Base-by-base conservation (phyloP, 208 protist species). In the Porcisia deanei region DNA sequence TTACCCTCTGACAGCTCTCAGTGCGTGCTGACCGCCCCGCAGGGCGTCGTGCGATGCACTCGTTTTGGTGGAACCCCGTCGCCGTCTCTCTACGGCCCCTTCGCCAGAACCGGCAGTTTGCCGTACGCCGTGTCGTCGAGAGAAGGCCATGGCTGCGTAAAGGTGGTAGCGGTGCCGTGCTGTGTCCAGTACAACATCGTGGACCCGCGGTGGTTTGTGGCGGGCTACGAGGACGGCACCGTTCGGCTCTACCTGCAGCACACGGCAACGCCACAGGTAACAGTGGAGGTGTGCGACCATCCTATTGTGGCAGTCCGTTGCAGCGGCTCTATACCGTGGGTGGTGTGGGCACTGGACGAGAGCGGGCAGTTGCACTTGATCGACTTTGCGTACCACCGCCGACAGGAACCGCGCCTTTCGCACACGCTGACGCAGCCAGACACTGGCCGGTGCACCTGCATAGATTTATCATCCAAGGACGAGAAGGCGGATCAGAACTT, bases 191-290 rank as follows among this genome's bases (percentile, higher is more conserved):
- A 87, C 80, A 89, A 73, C 63, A 68, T 65, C 14, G 53, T 89
- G 2, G 92, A 96, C 70, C 86, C 82, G 39, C 88, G 88, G 52
- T 84, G 92, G 75, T 77, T 96, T 37, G 68, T 94, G 34, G 90
- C 80, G 16, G 92, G 92, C 58, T 96, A 94, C 83, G 89, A 87
- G 63, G 90, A 96, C 77, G 92, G 92, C 70, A 90, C 84, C 34
- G 70, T 96, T 55, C 88, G 92, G 4, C 70, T 94, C 22, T 96
- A 85, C 71, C 79, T 91, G 1, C 80, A 85, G 30, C 80, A 81
- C 41, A 83, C 91, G 53, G 72, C 68, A n/a, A 67, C 66, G 12
- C 92, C 92, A 45, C 82, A 94, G 81, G 80, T 94, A 55, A 92
- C 80, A 52, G 87, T 96, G 30, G 77, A 88, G 39, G 61, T 94